Percentiles rank a stretch among this genome's conserved stretches.
These are phyloP conservation scores for Platanthera guangdongensis DNA, from an alignment of 106 monocot genomes.

Conservation along the genomic window DNA sequence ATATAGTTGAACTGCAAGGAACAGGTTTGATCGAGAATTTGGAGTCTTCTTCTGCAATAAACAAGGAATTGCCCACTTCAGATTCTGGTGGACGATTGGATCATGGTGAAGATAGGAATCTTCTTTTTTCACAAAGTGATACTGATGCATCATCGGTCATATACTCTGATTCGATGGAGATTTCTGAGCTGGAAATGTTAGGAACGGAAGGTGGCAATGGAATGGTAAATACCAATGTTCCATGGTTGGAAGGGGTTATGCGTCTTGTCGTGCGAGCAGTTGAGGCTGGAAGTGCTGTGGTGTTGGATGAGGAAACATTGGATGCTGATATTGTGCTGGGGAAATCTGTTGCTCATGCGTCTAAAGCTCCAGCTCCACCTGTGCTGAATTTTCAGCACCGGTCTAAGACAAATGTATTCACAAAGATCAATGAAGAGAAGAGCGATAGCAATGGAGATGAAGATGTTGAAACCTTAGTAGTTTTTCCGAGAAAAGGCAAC, in stretches of 20 bases:
- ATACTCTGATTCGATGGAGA: not conserved
- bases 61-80: constrained; percentile 3
- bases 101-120: not conserved
- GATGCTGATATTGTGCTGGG: constrained; percentile 62
- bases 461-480: constrained; percentile 19
- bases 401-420: constrained; percentile 21
- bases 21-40: not conserved
- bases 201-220: not conserved
- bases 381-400: constrained; percentile 42
- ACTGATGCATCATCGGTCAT: not conserved
- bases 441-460: constrained; percentile 10
- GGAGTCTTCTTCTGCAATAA: not conserved
- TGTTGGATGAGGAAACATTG: constrained; percentile 33
- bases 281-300: constrained; percentile 59
- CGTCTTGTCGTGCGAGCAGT: constrained; percentile 61
- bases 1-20: not conserved
- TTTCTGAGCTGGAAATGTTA: not conserved
- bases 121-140: not conserved
- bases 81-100: not conserved
- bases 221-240: not conserved
- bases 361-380: constrained; percentile 56
- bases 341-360: constrained; percentile 64
- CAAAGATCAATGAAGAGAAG: constrained; percentile 14
- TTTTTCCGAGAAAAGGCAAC: constrained; percentile 5
- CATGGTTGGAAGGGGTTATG: constrained; percentile 44